Evolutionary conservation across 1,284 basidiomycete genomes (phyloP), one percentile per base, ranked within the genome.

Genomic region (Veloporphyrellus conicus): DNA sequence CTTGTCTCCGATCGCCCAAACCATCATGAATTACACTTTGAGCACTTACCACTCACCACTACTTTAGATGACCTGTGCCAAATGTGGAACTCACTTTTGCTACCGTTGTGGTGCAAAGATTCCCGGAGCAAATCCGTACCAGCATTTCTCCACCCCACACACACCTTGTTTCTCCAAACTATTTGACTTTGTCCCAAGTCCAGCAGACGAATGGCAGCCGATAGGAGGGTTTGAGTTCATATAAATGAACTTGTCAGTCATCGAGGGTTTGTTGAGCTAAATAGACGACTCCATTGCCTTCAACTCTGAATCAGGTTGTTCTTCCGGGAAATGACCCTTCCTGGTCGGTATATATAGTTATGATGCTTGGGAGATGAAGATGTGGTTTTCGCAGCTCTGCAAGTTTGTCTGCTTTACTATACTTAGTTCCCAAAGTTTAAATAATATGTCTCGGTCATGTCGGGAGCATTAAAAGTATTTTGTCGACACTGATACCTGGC

Each of bases 51-150:
- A 35, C 49, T 54, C 33, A 52, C 22, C 38, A 22, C 20, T 48
- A 43, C 23, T 19, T 6, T 53, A 87, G 84, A 88, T 88, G 84
- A 85, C 78, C 7, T 90, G 87, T 59, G 66, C 70, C 19, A 81
- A 81, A 53, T 89, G 85, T 66, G 56, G 64, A 16, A 70, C 76
- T 38, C 87, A 91, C 59, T 90, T 90, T 58, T 91, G 88, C 69
- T 90, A 87, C 58, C 76, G 82, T 5, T 90, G 87, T 59, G 86
- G 83, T 9, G 52, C 64, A 3, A 76, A 71, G 54, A 63, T 90
- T 35, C 52, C 66, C 1, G 61, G 69, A 7, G 56, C 51, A 9
- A 69, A 85, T 53, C 87, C 87, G 0, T 90, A 90, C 58, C 61
- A 56, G 29, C 88, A 90, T 62, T 91, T 86, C 61, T 82, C 80